phyloP scores from a whole-genome alignment of 108 stramenopile genomes.

The Nannochloropsis gaditana region DNA sequence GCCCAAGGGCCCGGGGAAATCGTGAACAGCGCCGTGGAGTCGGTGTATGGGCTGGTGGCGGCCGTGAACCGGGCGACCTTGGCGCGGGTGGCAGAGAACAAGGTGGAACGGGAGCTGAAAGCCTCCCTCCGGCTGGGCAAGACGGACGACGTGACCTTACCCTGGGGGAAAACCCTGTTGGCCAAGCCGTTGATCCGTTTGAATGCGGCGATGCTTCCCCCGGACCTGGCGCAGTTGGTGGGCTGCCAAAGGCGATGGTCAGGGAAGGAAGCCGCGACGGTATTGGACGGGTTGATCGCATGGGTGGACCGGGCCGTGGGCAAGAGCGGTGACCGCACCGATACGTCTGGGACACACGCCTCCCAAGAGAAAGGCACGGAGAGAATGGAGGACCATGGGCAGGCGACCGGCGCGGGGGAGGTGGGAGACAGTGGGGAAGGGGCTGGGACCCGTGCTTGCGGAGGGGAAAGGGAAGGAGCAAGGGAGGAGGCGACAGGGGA shows the following conservation, averaged over 20 bases:
- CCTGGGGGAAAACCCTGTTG: neutral
- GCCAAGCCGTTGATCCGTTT: neutral
- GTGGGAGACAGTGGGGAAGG: neutral
- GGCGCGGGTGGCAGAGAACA: neutral
- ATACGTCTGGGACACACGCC: neutral
- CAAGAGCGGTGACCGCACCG: neutral
- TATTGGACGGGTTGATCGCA: neutral
- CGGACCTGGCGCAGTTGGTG: neutral
- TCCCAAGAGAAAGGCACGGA: neutral
- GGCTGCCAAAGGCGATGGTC: neutral
- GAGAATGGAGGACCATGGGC: neutral
- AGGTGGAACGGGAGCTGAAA: neutral
- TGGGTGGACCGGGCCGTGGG: neutral
- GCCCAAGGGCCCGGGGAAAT: neutral
- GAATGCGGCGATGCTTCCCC: neutral
- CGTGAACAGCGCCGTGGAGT: neutral
- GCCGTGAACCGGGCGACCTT: neutral
- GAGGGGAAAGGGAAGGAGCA: neutral
- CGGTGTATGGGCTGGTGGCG: neutral
- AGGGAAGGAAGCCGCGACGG: neutral
- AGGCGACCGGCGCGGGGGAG: neutral
- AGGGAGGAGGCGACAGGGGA: neutral
- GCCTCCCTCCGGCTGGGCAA: neutral
- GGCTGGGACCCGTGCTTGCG: neutral
- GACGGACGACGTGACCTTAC: constrained; percentile 12